Evolutionary conservation across 2,329 filamentous ascomycete genomes (phyloP), one percentile per base, ranked within the genome.

Genomic region (Fusarium verticillioides): DNA sequence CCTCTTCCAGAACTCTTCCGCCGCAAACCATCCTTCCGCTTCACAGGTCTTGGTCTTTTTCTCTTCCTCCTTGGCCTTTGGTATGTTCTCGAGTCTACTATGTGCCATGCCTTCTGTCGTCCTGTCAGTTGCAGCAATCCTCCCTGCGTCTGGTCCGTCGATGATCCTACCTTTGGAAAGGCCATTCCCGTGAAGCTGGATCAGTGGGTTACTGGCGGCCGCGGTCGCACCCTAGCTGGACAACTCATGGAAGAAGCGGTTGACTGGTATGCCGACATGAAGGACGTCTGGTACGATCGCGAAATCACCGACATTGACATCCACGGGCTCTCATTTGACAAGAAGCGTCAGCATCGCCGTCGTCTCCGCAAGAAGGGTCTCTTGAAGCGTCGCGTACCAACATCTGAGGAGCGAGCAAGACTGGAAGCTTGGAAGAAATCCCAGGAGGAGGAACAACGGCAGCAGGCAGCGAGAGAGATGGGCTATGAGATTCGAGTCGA

Each of bases 111-210:
- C 11, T 91, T 87, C 80, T 90, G 88, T 76, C 86, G 86, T 21
- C 87, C 88, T 4, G 77, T 81, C n/a, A 83, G 83, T 37, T 90
- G 89, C 72, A 83, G 83, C 18, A 78, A 53, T 58, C 78, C 66
- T 52, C 83, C 84, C 4, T 91, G 89, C 77, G 82, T 85, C 40
- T 91, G 88, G 88, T 87, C 86, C 34, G 84, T 85, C 16, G 84
- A 88, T 50, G 89, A 91, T 77, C 90, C 90, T 1, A 85, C 85
- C 32, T 91, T 89, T 79, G 89, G 89, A n/a, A 84, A 83, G 43
- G 87, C 89, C 3, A 83, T 91, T 50, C 89, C 90, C 7, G 86
- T 90, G 63, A 91, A 91, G 81, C 76, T 91, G 18, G 89, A 92
- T 77, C 85, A 91, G 74, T 91, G 89, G 89, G 77, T 83, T 13